Evolutionary conservation across 1,284 basidiomycete species (phyloP).

Genomic region (Naganishia albida): DNA sequence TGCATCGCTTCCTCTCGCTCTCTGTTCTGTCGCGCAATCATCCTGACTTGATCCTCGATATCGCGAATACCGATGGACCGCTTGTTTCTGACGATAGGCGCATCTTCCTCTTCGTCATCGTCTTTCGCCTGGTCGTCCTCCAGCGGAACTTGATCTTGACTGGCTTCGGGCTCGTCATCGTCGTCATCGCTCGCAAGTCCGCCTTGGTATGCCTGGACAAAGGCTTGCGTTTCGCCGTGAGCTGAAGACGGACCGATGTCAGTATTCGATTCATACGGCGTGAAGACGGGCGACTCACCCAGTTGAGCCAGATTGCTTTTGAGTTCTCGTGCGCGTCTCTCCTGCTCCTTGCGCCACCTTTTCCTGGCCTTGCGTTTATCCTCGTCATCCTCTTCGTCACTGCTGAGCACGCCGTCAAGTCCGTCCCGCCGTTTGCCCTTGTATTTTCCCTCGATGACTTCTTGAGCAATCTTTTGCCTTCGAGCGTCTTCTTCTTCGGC

Average conservation of each 20-base stretch:
- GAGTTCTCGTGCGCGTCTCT: constrained; percentile 1
- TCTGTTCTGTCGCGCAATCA: constrained; percentile 13
- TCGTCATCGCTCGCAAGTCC: constrained; percentile 21
- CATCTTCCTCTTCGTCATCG: constrained; percentile 19
- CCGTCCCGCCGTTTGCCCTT: constrained; percentile 37
- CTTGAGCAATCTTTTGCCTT: constrained; percentile 34
- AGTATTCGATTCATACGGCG: background rate
- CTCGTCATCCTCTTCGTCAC: constrained; percentile 35
- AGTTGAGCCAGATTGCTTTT: constrained; percentile 14
- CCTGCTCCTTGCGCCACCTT: constrained; percentile 14
- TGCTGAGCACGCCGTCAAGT: constrained; percentile 35
- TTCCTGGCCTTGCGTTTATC: constrained; percentile 21
- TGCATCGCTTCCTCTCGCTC: constrained; percentile 17
- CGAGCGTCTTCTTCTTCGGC: constrained; percentile 35
- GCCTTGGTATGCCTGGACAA: constrained; percentile 27
- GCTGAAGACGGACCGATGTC: background rate
- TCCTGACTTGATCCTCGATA: constrained; percentile 16
- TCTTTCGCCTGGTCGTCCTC: constrained; percentile 15
- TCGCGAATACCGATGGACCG: constrained; percentile 18
- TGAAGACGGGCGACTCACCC: background rate
- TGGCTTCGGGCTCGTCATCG: constrained; percentile 10
- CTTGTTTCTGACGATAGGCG: constrained; percentile 15
- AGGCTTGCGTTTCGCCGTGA: constrained; percentile 24
- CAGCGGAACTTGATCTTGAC: background rate
- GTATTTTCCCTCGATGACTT: constrained; percentile 37